A percentile compares a stretch with the other conserved stretches of the same genome.
Conservation (phyloP, 371 early-diverging fungal species). For the Vittaforma corneae region DNA sequence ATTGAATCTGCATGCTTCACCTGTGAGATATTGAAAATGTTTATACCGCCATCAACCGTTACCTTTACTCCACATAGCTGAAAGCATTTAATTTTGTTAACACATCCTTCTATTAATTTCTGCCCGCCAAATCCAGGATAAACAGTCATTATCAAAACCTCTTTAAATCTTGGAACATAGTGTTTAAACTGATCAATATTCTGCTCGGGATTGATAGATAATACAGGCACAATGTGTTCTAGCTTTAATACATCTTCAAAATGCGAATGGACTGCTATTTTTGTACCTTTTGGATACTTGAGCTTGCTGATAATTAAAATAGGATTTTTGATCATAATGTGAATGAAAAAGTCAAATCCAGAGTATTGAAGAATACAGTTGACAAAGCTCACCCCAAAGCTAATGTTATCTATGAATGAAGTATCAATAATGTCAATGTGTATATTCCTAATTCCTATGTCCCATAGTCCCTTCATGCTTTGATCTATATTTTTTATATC, state of each 20-base stretch:
- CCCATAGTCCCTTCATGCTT: constrained; percentile 31
- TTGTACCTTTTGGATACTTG: constrained; percentile 26
- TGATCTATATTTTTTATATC: constrained; percentile 24
- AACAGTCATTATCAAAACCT: constrained; percentile 91
- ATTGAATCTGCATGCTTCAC: constrained; percentile 83
- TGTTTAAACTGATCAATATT: constrained; percentile 65
- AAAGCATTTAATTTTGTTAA: constrained; percentile 22
- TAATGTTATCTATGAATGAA: constrained; percentile 47
- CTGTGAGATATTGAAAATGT: constrained; percentile 68
- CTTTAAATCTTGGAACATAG: constrained; percentile 63
- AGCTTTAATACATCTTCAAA: constrained; percentile 56
- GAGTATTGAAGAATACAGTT: constrained; percentile 40
- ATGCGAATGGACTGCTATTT: constrained; percentile 40
- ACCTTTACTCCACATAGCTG: constrained; percentile 61
- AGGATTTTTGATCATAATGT: constrained; percentile 54
- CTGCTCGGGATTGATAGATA: constrained; percentile 81
- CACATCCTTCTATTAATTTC: constrained; percentile 28
- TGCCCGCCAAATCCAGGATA: constrained; percentile 57
- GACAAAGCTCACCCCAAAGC: constrained; percentile 47
- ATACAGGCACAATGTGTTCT: constrained; percentile 77
- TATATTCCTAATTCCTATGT: constrained; percentile 29
- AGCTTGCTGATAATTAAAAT: constrained; percentile 28
- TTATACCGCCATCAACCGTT: constrained; percentile 90
- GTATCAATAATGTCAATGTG: constrained; percentile 57
- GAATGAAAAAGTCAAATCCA: constrained; percentile 51